Base-by-base conservation (phyloP, 768 basidiomycete species). In the Kwoniella shandongensis region DNA sequence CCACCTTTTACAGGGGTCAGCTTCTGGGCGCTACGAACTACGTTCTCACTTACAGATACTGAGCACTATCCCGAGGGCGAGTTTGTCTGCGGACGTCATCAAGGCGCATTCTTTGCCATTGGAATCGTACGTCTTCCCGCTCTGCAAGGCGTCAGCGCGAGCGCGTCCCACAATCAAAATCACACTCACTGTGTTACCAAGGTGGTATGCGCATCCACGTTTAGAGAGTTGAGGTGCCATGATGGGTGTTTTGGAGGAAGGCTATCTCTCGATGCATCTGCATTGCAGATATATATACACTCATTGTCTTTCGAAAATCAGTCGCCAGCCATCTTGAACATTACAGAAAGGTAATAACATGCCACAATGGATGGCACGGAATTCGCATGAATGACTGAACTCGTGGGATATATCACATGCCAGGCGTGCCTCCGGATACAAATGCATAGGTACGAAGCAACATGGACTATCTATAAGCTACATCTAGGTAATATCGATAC, bases 101-200 rank as follows among this genome's bases (percentile, higher is more conserved):
- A 36, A 27, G n/a, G 36, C 51, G 50, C 67, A 69, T 1, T 54
- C 39, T 7, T 62, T 54, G 8, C 67, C 67, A 18, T 57, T 44
- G 2, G 61, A 49, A 26, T 69, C 63, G 44, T 65, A 69, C 8
- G 54, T 44, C 13, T 47, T 52, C 4, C 60, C 63, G 18, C 54
- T 51, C 63, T 65, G 52, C 32, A 17, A 20, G 2, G 27, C 47
- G 27, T 23, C 25, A 59, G 44, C 26, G 36, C 1, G 12, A 15
- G 35, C 15, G 18, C 22, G 1, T 10, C 3, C 18, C 17, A 6
- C 35, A n/a, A 18, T 13, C 11, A 32, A 17, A 22, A 30, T 11
- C 23, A 8, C 12, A 62, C 65, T 54, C 49, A 63, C 60, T 17
- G 38, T 44, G 32, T 64, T 57, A 26, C 47, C 42, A 39, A 41